Conservation (phyloP, 306 rosid genomes). For the Medicago lupulina region DNA sequence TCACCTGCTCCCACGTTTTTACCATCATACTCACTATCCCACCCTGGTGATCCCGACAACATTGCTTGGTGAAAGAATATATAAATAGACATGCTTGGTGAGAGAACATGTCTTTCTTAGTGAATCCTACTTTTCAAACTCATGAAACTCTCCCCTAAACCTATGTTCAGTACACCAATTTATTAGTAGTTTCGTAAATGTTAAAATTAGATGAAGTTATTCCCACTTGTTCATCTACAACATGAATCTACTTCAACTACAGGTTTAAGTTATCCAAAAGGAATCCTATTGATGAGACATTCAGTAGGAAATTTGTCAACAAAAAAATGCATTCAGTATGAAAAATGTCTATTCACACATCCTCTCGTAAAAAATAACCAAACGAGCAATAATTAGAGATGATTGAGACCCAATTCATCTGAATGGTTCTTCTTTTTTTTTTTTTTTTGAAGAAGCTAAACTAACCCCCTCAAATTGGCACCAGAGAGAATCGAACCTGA, state of each 20-base stretch:
- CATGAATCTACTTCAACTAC: neutral
- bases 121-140: neutral
- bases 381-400: neutral
- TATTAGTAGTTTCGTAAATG: neutral
- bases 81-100: too few species aligned
- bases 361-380: neutral
- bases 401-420: conserved; percentile 3
- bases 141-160: neutral
- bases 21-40: neutral
- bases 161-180: neutral
- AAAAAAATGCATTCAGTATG: neutral
- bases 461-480: too few species aligned
- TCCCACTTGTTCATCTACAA: neutral
- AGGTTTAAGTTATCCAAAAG: neutral
- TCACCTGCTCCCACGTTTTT: neutral
- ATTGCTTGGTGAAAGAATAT: too few species aligned
- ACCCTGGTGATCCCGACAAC: neutral
- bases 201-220: neutral
- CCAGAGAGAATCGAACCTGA: too few species aligned
- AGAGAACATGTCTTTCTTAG: neutral
- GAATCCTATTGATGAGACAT: neutral
- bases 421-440: conserved; percentile 19
- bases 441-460: too few species aligned
- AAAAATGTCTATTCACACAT: neutral
- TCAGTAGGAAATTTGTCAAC: neutral